Base-by-base conservation (phyloP, 1,139 yeast genomes). In the Eremothecium gossypii region DNA sequence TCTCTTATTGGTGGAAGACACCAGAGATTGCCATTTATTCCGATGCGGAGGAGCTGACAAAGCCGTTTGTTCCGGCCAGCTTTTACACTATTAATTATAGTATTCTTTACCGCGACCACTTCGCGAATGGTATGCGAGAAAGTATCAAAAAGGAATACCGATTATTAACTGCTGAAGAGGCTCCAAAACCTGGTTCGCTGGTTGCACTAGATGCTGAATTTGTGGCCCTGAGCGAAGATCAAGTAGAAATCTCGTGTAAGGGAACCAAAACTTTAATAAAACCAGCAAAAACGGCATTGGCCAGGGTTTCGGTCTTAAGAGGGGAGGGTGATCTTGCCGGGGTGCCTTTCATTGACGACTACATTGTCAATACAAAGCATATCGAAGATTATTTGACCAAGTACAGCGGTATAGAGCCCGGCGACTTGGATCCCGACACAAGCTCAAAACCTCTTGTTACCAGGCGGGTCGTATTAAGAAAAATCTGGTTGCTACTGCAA, bases 171-270 rank as follows among this genome's bases (percentile, higher is more conserved):
- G 63, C 65, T 14, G 71, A 72, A 37, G 91, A 83, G 53, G 84
- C 86, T 0, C 94, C 96, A 2, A 55, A 57, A 23, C 74, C 80
- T 0, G 96, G 96, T 0, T 70, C 85, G 1, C 62, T 87, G 33
- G 79, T 89, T 12, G 98, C 98, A 0, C 82, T 93, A 44, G 99
- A 93, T 68, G 97, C 99, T 0, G 99, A 93, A 61, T 93, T 93
- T 68, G 97, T 93, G 6, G 76, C 81, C 37, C 61, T 89, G 31
- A 77, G 78, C 43, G 85, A 84, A 6, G 97, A 89, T 52, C 79
- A 82, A 50, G 74, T 78, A 35, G 97, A 89, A 55, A 75, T 91
- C 38, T 74, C 76, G 41, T 73, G 79, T 42, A 77, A 76, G 48
- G 97, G 97, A 0, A 57, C 71, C 5, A 79, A 78, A 47, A 71